These are phyloP conservation scores for Termitomyces sp. DNA, from an alignment of 768 basidiomycete genomes.

Conservation along the genomic window DNA sequence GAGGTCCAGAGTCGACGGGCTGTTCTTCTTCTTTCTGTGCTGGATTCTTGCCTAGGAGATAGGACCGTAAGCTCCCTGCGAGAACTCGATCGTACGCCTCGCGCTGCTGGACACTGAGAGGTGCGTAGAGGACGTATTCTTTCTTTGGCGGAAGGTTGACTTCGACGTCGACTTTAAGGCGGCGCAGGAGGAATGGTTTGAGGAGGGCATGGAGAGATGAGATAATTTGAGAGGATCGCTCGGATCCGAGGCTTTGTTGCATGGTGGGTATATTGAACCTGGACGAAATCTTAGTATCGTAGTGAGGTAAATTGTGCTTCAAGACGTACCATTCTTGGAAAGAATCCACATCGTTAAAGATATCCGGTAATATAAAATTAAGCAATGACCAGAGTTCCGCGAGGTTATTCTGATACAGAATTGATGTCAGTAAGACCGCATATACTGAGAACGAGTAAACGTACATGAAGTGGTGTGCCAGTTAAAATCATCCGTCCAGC, in stretches of 20 bases:
- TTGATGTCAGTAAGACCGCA: constrained; percentile 1
- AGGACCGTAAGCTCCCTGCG: constrained; percentile 65
- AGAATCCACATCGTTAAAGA: constrained; percentile 85
- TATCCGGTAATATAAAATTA: constrained; percentile 93
- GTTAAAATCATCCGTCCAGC: constrained; percentile 92
- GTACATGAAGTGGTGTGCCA: constrained; percentile 92
- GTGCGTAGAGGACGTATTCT: constrained; percentile 92
- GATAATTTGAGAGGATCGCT: constrained; percentile 67
- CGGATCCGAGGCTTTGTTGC: constrained; percentile 52
- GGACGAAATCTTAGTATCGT: constrained; percentile 7
- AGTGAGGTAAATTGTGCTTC: background rate
- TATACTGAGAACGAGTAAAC: constrained; percentile 22
- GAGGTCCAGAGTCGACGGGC: constrained; percentile 20
- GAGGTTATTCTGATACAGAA: constrained; percentile 78
- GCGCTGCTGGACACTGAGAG: constrained; percentile 79
- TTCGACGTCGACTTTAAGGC: constrained; percentile 88
- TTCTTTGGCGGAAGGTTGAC: constrained; percentile 84
- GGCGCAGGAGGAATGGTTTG: constrained; percentile 91
- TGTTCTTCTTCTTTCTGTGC: constrained; percentile 22
- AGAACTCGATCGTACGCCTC: constrained; percentile 82
- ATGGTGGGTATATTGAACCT: constrained; percentile 76
- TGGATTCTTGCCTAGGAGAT: constrained; percentile 44
- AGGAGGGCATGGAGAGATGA: constrained; percentile 84
- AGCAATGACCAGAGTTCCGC: constrained; percentile 93
- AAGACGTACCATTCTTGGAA: constrained; percentile 81